A percentile compares a stretch with the other conserved stretches of the same genome.
Conservation (phyloP, 139 green algal genomes). For the Tetraselmis striata region DNA sequence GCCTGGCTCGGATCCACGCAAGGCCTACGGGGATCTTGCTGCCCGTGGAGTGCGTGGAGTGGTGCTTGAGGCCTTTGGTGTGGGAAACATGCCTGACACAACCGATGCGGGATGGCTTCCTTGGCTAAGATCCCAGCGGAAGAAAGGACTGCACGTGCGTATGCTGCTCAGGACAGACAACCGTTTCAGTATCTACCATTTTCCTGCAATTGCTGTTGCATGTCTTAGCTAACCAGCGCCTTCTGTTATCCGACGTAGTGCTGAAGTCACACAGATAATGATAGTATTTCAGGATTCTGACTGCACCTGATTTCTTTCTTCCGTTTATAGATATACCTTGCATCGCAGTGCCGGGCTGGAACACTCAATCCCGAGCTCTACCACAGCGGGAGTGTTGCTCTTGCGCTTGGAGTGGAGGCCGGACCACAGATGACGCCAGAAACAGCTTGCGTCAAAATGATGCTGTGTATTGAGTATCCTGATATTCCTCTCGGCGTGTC, state of each 20-base stretch:
- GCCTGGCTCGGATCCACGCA: constrained; percentile 65
- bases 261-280: no score
- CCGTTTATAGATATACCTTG: constrained; percentile 44
- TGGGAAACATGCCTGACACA: constrained; percentile 85
- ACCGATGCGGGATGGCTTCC: constrained; percentile 59
- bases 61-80: constrained; percentile 85
- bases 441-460: constrained; percentile 83
- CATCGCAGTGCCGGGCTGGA: constrained; percentile 60
- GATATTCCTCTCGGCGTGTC: constrained; percentile 69
- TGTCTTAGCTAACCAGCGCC: no score
- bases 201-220: constrained; percentile 3
- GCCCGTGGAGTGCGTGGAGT: constrained; percentile 57
- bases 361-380: constrained; percentile 70
- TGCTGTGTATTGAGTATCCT: constrained; percentile 73
- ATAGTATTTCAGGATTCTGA: no score
- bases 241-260: no score
- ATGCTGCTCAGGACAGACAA: neutral
- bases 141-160: constrained; percentile 46
- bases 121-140: constrained; percentile 69
- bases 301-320: no score
- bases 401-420: constrained; percentile 61
- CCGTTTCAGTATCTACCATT: neutral
- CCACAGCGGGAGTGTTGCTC: constrained; percentile 40
- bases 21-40: constrained; percentile 71
- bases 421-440: constrained; percentile 70